Percentiles rank a stretch among this genome's conserved stretches.
These are phyloP conservation scores for Hygrophoropsis aurantiaca DNA, from an alignment of 768 basidiomycete species.

Conservation along the genomic window DNA sequence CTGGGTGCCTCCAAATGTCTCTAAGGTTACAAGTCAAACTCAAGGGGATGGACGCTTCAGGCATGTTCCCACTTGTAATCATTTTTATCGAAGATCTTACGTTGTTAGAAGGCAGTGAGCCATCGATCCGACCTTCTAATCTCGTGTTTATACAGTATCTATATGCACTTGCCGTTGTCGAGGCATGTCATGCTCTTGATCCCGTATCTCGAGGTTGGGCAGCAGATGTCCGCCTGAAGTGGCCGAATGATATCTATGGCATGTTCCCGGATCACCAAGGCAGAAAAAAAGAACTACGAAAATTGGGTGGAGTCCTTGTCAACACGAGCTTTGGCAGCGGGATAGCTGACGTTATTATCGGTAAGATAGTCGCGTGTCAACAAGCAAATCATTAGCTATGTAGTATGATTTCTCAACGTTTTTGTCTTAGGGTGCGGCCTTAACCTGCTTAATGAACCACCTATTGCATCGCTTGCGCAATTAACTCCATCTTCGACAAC, in stretches of 20 bases:
- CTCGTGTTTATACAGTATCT: constrained; percentile 95
- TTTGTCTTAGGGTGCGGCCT: constrained; percentile 74
- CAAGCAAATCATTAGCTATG: neutral
- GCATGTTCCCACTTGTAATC: constrained; percentile 1
- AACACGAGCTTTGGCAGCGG: constrained; percentile 81
- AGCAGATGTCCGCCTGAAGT: constrained; percentile 75
- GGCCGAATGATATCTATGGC: constrained; percentile 97
- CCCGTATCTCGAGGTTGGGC: constrained; percentile 45
- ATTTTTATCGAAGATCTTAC: neutral
- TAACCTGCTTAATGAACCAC: constrained; percentile 80
- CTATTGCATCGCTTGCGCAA: constrained; percentile 80
- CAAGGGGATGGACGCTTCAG: constrained; percentile 4
- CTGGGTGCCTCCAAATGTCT: constrained; percentile 79
- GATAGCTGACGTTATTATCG: constrained; percentile 75
- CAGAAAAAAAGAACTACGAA: constrained; percentile 49
- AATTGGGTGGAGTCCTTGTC: constrained; percentile 91
- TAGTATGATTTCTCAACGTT: neutral
- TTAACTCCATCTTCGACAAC: constrained; percentile 39
- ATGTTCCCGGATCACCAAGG: constrained; percentile 44
- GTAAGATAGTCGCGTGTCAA: too few relatives aligned
- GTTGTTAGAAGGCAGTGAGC: constrained; percentile 1
- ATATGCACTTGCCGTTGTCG: constrained; percentile 84
- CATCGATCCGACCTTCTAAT: constrained; percentile 39
- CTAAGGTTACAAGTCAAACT: constrained; percentile 21
- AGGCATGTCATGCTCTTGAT: constrained; percentile 68